phyloP scores from a whole-genome alignment of 768 basidiomycete species.

The Nidularia pulvinata region DNA sequence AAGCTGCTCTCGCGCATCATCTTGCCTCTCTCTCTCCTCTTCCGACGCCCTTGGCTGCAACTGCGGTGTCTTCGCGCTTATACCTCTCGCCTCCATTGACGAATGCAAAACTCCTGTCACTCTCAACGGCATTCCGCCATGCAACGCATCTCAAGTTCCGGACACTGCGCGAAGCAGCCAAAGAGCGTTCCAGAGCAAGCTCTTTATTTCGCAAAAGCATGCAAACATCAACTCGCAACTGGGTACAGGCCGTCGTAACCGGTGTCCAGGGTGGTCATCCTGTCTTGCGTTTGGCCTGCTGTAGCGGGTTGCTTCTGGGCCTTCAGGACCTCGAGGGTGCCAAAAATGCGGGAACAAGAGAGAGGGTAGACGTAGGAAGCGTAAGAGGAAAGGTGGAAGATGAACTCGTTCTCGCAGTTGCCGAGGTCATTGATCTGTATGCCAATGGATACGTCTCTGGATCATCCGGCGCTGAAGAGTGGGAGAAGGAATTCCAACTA shows the following conservation, averaged over 20 bases:
- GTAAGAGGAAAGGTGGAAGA: constrained; percentile 52
- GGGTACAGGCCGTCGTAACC: constrained; percentile 49
- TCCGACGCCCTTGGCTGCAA: constrained; percentile 59
- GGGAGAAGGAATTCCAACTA: constrained; percentile 74
- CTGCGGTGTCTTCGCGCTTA: constrained; percentile 53
- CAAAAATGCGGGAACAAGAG: constrained; percentile 13
- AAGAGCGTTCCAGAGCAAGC: constrained; percentile 26
- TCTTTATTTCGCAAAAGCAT: constrained; percentile 34
- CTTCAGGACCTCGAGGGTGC: constrained; percentile 51
- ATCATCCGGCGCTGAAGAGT: constrained; percentile 31
- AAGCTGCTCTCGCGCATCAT: constrained; percentile 59
- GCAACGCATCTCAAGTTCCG: constrained; percentile 54
- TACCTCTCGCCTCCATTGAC: constrained; percentile 44
- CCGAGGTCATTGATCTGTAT: constrained; percentile 73
- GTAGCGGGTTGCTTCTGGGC: constrained; percentile 64
- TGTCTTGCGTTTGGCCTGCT: constrained; percentile 59
- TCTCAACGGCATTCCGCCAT: constrained; percentile 59
- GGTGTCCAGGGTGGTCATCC: constrained; percentile 71
- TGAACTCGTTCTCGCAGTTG: constrained; percentile 66
- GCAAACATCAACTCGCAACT: constrained; percentile 40
- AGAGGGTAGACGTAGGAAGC: constrained; percentile 19
- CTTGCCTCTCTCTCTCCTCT: constrained; percentile 46
- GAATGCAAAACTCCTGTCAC: constrained; percentile 43
- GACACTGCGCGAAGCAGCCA: constrained; percentile 30
- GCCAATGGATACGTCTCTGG: constrained; percentile 21